phyloP scores from a whole-genome alignment of 2,329 filamentous ascomycete genomes.

The Ceratocystis cubensis region DNA sequence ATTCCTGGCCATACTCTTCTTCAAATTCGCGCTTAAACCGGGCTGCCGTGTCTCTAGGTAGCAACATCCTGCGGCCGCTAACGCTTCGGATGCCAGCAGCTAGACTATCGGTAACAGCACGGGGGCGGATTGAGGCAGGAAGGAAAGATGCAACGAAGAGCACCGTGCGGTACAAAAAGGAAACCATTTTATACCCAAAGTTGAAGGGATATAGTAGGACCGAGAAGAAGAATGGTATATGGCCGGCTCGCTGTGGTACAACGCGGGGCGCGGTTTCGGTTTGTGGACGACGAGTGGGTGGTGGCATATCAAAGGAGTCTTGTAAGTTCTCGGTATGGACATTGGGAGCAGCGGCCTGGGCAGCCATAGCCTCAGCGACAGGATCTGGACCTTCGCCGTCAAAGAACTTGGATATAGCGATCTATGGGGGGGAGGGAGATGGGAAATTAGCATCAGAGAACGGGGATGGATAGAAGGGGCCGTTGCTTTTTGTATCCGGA shows the following conservation, averaged over 20 bases:
- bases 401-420: constrained; percentile 94
- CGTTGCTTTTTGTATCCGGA: not conserved
- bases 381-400: constrained; percentile 83
- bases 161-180: constrained; percentile 57
- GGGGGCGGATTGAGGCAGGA: constrained; percentile 49
- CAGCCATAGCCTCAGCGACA: constrained; percentile 60
- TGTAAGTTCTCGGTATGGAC: constrained; percentile 63
- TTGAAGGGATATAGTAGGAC: constrained; percentile 49
- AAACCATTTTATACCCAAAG: constrained; percentile 59
- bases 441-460: not conserved
- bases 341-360: constrained; percentile 49
- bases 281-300: constrained; percentile 25
- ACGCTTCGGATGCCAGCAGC: constrained; percentile 44
- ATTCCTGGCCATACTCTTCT: constrained; percentile 66
- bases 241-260: constrained; percentile 62
- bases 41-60: constrained; percentile 75
- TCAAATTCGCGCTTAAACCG: constrained; percentile 88
- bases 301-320: constrained; percentile 37
- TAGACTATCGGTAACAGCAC: constrained; percentile 42
- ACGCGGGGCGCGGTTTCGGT: constrained; percentile 69
- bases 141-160: constrained; percentile 71
- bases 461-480: not conserved
- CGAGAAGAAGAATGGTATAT: constrained; percentile 65
- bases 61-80: constrained; percentile 59
- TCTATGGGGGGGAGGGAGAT: constrained; percentile 38